phyloP scores from a whole-genome alignment of 2,329 filamentous ascomycete species.

The Didymella exigua region DNA sequence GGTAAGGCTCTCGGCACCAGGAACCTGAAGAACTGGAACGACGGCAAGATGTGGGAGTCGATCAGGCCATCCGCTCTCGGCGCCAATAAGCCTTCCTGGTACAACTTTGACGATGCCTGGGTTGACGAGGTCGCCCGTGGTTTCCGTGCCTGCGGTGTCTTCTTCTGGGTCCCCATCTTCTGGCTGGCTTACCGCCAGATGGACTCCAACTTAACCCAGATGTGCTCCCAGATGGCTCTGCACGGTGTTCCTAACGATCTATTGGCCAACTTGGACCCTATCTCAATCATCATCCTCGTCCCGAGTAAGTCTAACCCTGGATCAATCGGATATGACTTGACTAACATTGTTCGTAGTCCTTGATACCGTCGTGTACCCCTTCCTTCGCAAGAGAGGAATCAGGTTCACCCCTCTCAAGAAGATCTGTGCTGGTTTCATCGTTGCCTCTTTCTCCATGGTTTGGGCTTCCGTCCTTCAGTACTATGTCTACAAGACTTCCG shows the following conservation, averaged over 20 bases:
- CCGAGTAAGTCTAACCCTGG: constrained; percentile 48
- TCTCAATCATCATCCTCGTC: constrained; percentile 76
- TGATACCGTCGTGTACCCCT: constrained; percentile 70
- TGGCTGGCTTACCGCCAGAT: constrained; percentile 74
- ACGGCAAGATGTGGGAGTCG: constrained; percentile 65
- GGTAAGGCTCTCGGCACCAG: constrained; percentile 55
- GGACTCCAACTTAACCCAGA: constrained; percentile 67
- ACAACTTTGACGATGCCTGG: constrained; percentile 81
- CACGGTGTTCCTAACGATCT: constrained; percentile 79
- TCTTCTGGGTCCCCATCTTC: constrained; percentile 67
- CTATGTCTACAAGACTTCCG: constrained; percentile 62
- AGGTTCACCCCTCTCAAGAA: constrained; percentile 77
- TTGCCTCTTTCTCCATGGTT: constrained; percentile 66
- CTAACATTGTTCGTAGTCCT: constrained; percentile 52
- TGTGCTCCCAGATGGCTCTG: constrained; percentile 69
- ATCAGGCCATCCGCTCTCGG: constrained; percentile 68
- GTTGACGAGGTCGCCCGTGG: constrained; percentile 79
- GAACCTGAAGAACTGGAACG: constrained; percentile 61
- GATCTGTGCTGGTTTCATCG: constrained; percentile 72
- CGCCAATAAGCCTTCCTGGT: constrained; percentile 66
- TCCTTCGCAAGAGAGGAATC: constrained; percentile 66
- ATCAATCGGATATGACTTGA: constrained; percentile 70
- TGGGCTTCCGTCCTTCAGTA: constrained; percentile 64
- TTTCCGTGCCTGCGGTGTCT: constrained; percentile 45
- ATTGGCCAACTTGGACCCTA: constrained; percentile 75